Conservation (phyloP, 2,329 filamentous ascomycete genomes). For the Trichoderma atroviride region DNA sequence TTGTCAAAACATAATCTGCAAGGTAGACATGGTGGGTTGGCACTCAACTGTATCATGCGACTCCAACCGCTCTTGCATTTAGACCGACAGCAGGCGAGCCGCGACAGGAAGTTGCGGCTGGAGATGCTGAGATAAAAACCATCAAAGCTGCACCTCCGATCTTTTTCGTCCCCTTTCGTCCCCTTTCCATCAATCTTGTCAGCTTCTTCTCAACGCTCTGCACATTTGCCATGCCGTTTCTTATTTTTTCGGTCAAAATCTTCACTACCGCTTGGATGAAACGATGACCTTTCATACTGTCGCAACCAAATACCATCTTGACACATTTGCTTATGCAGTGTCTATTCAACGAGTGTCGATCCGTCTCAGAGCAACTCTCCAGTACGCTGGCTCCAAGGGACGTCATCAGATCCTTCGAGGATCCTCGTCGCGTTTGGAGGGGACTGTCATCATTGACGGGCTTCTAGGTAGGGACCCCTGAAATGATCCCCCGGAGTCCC, state of each 20-base stretch:
- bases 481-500: neutral
- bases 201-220: neutral
- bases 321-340: conserved; percentile 9
- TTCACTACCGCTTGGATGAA: neutral
- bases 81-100: neutral
- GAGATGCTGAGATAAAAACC: neutral
- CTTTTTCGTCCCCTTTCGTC: neutral
- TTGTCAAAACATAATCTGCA: neutral
- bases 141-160: neutral
- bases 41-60: neutral
- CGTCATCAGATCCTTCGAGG: conserved; percentile 3
- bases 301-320: neutral
- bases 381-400: neutral
- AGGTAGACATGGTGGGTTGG: neutral
- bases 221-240: neutral
- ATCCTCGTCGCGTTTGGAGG: neutral
- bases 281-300: neutral
- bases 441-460: neutral
- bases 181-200: neutral
- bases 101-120: neutral
- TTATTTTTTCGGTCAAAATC: neutral
- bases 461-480: neutral
- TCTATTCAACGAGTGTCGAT: neutral
- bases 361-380: conserved; percentile 8
- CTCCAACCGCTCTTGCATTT: neutral